A percentile compares a stretch with the other conserved stretches of the same genome.
Evolutionary conservation across 139 green algal species (phyloP).

Genomic region (Chlorella sp.): DNA sequence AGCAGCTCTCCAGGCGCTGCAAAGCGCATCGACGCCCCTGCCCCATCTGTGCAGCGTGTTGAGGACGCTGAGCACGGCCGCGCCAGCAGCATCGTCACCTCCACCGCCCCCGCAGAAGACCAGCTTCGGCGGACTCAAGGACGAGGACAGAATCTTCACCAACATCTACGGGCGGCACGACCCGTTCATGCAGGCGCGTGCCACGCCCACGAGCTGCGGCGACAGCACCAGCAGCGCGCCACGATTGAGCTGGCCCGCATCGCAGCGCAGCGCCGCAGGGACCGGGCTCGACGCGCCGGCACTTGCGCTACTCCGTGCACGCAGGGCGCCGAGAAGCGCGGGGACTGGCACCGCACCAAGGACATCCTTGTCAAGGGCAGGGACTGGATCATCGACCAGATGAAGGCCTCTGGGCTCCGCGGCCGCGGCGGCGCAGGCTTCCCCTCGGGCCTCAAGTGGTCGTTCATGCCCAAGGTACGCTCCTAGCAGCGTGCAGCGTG

Average conservation of each 20-base stretch:
- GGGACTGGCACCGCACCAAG: constrained; percentile 86
- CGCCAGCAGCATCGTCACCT: constrained; percentile 14
- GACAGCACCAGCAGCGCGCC: not conserved
- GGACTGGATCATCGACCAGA: constrained; percentile 98
- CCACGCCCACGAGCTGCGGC: too few relatives aligned
- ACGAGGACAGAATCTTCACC: constrained; percentile 96
- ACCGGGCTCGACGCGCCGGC: not conserved
- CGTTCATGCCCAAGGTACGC: constrained; percentile 97
- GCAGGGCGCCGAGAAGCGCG: constrained; percentile 53
- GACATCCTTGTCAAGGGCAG: constrained; percentile 75
- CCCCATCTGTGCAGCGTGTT: not conserved
- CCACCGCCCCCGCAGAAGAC: constrained; percentile 37
- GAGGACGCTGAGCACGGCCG: not conserved
- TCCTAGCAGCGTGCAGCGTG: too few relatives aligned
- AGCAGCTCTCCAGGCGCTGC: too few relatives aligned
- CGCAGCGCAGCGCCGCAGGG: not conserved
- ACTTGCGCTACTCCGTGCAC: too few relatives aligned
- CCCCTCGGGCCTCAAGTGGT: constrained; percentile 94
- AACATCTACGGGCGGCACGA: constrained; percentile 95
- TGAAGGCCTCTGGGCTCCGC: constrained; percentile 92
- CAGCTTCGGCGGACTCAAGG: constrained; percentile 72
- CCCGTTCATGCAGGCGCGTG: constrained; percentile 74
- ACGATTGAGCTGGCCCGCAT: not conserved
- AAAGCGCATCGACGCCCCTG: too few relatives aligned
- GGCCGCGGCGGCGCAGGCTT: constrained; percentile 95